Conservation (phyloP, 2,329 filamentous ascomycete species). For the Aschersonia sp. region DNA sequence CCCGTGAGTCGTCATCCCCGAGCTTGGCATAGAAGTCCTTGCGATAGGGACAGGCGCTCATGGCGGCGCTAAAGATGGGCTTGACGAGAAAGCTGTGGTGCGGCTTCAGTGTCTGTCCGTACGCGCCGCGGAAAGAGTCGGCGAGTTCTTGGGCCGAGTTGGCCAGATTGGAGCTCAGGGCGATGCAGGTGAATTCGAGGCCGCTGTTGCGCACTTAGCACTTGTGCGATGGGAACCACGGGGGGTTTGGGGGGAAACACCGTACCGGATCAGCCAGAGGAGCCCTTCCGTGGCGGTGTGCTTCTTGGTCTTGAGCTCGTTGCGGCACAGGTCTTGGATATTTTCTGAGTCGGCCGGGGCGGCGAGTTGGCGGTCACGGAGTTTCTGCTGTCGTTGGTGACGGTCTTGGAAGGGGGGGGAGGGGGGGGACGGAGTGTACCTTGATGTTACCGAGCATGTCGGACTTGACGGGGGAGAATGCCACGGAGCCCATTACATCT, state of each 20-base stretch:
- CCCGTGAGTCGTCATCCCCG: conserved; percentile 49
- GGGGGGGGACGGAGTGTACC: conserved; percentile 31
- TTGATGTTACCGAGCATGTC: conserved; percentile 89
- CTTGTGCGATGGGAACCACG: background rate
- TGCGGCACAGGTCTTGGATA: conserved; percentile 70
- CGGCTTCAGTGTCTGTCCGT: conserved; percentile 76
- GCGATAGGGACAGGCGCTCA: conserved; percentile 85
- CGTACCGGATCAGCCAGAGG: conserved; percentile 78
- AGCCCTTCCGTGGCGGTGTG: conserved; percentile 80
- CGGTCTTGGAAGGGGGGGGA: background rate
- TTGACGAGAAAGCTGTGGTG: conserved; percentile 84
- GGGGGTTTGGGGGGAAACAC: background rate
- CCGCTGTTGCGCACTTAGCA: conserved; percentile 39
- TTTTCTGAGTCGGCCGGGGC: conserved; percentile 68
- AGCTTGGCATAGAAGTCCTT: conserved; percentile 89
- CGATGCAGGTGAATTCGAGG: conserved; percentile 84
- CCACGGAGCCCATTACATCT: conserved; percentile 54
- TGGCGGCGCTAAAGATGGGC: conserved; percentile 83
- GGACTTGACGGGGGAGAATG: conserved; percentile 81
- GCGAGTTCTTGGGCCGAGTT: conserved; percentile 62
- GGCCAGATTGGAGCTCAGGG: conserved; percentile 62
- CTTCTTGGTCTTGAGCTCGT: conserved; percentile 83
- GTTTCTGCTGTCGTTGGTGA: conserved; percentile 47
- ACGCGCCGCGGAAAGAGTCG: conserved; percentile 75
- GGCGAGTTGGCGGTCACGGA: conserved; percentile 68